phyloP scores from a whole-genome alignment of 2,329 filamentous ascomycete genomes.

The Fusarium armeniacum region DNA sequence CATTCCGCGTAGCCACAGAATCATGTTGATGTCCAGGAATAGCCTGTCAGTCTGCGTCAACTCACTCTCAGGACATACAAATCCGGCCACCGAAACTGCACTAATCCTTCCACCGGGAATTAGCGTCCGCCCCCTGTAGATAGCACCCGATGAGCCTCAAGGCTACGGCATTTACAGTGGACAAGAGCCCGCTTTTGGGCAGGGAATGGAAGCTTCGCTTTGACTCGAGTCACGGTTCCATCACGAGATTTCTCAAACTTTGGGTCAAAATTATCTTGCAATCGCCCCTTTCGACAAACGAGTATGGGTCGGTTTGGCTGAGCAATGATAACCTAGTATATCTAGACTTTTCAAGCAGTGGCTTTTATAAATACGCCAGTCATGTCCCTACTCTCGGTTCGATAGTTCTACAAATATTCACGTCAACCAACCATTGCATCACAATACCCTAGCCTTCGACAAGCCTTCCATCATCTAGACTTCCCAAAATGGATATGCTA shows the following conservation, averaged over 20 bases:
- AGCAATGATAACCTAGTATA: not conserved
- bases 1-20: slow-evolving; percentile 33
- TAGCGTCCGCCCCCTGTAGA: slow-evolving; percentile 17
- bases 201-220: slow-evolving; percentile 29
- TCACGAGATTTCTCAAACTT: slow-evolving; percentile 40
- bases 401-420: not conserved
- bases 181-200: slow-evolving; percentile 36
- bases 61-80: slow-evolving; percentile 17
- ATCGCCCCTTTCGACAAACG: slow-evolving; percentile 40
- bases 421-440: slow-evolving; percentile 24
- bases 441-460: slow-evolving; percentile 12
- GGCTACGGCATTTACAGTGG: slow-evolving; percentile 40
- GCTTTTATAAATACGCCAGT: slow-evolving; percentile 30
- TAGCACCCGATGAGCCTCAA: slow-evolving; percentile 41
- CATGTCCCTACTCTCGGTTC: not conserved
- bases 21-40: slow-evolving; percentile 37
- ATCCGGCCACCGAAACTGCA: slow-evolving; percentile 7
- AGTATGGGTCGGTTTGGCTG: slow-evolving; percentile 23
- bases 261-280: slow-evolving; percentile 43
- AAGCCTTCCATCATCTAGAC: slow-evolving; percentile 1
- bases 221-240: slow-evolving; percentile 35
- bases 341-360: not conserved
- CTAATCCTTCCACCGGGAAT: not conserved
- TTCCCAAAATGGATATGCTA: slow-evolving; percentile 39
- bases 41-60: slow-evolving; percentile 8